Base-by-base conservation (phyloP, 2,329 filamentous ascomycete genomes). In the Plenodomus lindquistii region DNA sequence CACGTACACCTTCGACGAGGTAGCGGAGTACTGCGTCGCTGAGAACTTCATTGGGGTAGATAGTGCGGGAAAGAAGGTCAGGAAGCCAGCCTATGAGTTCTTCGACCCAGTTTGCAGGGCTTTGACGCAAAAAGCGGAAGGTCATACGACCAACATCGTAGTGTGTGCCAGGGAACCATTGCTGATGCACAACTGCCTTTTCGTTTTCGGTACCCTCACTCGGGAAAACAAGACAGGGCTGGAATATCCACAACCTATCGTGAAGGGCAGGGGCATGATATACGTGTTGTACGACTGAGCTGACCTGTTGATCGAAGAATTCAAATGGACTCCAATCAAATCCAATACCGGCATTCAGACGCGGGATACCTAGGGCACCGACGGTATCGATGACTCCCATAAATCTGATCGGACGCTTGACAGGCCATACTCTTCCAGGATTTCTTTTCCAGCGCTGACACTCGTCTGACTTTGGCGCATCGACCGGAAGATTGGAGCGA, bases 81-180 rank as follows among this genome's bases (percentile, higher is more conserved):
- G 68, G 69, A 2, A 72, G 20, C 36, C 49, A 48, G 0, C 67
- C 65, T 2, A 72, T 42, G 1, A 57, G 29, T 9, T 53, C 52
- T 41, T 73, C 69, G 2, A 70, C 49, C 40, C 56, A 49, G 21
- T 69, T 67, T 3, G 47, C 43, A 5, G 66, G 67, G 17, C 55
- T 58, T 38, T 63, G 59, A 1, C 69, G 50, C 2, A 72, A 38
- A 44, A 72, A 73, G 20, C 68, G 60, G 46, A 71, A 73, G 0
- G 60, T 60, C 50, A 71, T 66, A 15, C 69, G 62, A 1, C 70
- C 69, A 16, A 72, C 31, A 40, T 73, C 70, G 48, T 72, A 72
- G 35, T 73, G 70, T n/a, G 63, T 65, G 20, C 69, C 69, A 2
- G 70, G 70, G 24, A 73, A 71, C 70, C 69, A 73, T 19, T 47